A percentile compares a stretch with the other conserved stretches of the same genome.
These are phyloP conservation scores for Stramenopiles sp. DNA, from an alignment of 352 stramenopile species.

Conservation along the genomic window DNA sequence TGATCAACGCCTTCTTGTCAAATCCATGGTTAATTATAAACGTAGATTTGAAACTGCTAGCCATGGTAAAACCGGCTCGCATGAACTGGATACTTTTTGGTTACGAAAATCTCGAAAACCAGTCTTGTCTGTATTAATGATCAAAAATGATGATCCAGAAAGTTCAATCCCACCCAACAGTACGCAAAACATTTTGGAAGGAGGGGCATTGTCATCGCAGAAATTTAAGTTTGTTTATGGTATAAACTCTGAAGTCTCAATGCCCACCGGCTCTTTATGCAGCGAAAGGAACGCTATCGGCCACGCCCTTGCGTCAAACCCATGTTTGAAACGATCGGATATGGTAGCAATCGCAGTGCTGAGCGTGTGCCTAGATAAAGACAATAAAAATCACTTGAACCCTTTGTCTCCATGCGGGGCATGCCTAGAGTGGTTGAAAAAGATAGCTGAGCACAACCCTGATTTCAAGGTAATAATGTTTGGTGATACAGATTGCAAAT, in stretches of 20 bases:
- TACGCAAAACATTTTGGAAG: no score
- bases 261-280: constrained; percentile 82
- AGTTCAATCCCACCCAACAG: no score
- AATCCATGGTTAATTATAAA: background rate
- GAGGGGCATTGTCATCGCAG: no score
- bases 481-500: constrained; percentile 71
- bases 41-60: constrained; percentile 19
- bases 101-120: constrained; percentile 91
- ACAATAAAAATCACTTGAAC: constrained; percentile 54
- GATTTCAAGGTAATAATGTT: constrained; percentile 91
- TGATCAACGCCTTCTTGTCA: constrained; percentile 14
- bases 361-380: constrained; percentile 32
- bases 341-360: constrained; percentile 87
- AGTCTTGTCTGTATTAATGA: constrained; percentile 85
- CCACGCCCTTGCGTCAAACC: constrained; percentile 76
- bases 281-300: constrained; percentile 94
- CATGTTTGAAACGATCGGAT: constrained; percentile 62
- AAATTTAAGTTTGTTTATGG: constrained; percentile 34
- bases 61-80: background rate
- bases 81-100: constrained; percentile 84
- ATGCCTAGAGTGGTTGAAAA: constrained; percentile 97
- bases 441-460: constrained; percentile 92
- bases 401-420: constrained; percentile 86
- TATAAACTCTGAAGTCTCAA: constrained; percentile 96
- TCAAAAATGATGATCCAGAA: no score